Percentiles rank a stretch among this genome's conserved stretches.
These are phyloP conservation scores for Diaporthe citrichinensis DNA, from an alignment of 2,329 filamentous ascomycete genomes.

Conservation along the genomic window DNA sequence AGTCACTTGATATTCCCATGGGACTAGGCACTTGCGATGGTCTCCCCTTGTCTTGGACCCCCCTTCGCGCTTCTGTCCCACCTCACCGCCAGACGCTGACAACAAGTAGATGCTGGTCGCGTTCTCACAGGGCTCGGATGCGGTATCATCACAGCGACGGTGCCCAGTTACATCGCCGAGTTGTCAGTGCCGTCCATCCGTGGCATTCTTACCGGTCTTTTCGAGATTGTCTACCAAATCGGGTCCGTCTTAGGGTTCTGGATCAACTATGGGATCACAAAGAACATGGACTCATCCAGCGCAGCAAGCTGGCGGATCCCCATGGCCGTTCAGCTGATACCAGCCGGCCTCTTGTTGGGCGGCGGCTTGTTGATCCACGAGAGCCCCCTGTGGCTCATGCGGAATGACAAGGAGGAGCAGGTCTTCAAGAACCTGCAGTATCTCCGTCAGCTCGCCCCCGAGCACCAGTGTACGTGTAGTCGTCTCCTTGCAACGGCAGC, in stretches of 20 bases:
- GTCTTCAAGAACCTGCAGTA: slow-evolving; percentile 57
- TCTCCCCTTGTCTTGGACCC: background rate
- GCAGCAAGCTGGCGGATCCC: slow-evolving; percentile 62
- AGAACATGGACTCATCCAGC: slow-evolving; percentile 52
- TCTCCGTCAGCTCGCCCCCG: slow-evolving; percentile 60
- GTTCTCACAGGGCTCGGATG: slow-evolving; percentile 70
- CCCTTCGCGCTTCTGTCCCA: slow-evolving; percentile 59
- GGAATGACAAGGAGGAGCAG: slow-evolving; percentile 55
- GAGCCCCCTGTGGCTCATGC: slow-evolving; percentile 59
- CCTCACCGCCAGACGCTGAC: slow-evolving; percentile 61
- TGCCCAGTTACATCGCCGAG: slow-evolving; percentile 76
- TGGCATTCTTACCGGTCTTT: slow-evolving; percentile 69
- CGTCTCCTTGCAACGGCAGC: background rate
- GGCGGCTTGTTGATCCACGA: slow-evolving; percentile 60
- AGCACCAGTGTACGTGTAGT: slow-evolving; percentile 47
- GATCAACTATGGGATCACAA: slow-evolving; percentile 61
- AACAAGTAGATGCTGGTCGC: slow-evolving; percentile 68
- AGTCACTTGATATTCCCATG: background rate
- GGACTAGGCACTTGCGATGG: background rate
- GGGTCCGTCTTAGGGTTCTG: slow-evolving; percentile 67
- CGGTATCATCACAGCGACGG: slow-evolving; percentile 69
- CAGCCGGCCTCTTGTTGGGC: slow-evolving; percentile 58
- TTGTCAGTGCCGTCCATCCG: slow-evolving; percentile 71
- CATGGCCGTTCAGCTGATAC: slow-evolving; percentile 62
- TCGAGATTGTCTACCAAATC: slow-evolving; percentile 67